Conservation (phyloP, 495 filamentous ascomycete genomes). For the Podospora appendiculata region DNA sequence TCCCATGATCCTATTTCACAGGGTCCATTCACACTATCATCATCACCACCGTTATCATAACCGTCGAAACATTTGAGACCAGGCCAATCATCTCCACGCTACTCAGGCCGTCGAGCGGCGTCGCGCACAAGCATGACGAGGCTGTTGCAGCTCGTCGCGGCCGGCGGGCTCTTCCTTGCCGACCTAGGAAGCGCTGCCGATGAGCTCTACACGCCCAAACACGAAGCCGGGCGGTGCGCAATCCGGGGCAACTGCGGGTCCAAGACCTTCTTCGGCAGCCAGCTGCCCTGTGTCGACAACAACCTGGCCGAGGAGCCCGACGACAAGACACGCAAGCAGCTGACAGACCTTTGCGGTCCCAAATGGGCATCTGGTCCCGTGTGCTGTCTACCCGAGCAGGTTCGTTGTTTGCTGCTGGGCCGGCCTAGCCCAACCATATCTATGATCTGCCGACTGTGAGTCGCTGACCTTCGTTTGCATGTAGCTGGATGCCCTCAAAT, state of each 20-base stretch:
- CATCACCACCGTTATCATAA: not conserved
- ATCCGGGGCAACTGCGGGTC: slow-evolving; percentile 87
- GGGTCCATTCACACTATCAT: not conserved
- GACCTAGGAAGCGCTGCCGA: slow-evolving; percentile 21
- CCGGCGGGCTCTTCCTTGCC: slow-evolving; percentile 28
- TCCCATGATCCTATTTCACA: too few species aligned
- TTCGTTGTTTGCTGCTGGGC: slow-evolving; percentile 25
- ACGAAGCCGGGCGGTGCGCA: slow-evolving; percentile 85
- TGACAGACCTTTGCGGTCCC: slow-evolving; percentile 78
- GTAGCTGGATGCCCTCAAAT: slow-evolving; percentile 68
- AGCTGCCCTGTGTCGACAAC: slow-evolving; percentile 94
- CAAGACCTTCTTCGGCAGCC: slow-evolving; percentile 74
- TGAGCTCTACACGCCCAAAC: slow-evolving; percentile 48
- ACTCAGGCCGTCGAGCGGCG: slow-evolving; percentile 22
- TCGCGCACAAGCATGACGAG: slow-evolving; percentile 17
- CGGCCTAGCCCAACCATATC: slow-evolving; percentile 5
- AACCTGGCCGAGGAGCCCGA: slow-evolving; percentile 67
- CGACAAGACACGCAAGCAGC: slow-evolving; percentile 57
- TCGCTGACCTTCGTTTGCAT: too few species aligned
- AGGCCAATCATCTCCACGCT: too few species aligned
- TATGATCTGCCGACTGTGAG: too few species aligned
- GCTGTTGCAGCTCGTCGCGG: slow-evolving; percentile 24
- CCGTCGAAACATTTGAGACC: not conserved
- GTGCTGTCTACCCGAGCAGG: slow-evolving; percentile 80
- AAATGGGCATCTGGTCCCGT: slow-evolving; percentile 77